phyloP scores from a whole-genome alignment of 495 filamentous ascomycete genomes.

The Penicillium flavigenum region DNA sequence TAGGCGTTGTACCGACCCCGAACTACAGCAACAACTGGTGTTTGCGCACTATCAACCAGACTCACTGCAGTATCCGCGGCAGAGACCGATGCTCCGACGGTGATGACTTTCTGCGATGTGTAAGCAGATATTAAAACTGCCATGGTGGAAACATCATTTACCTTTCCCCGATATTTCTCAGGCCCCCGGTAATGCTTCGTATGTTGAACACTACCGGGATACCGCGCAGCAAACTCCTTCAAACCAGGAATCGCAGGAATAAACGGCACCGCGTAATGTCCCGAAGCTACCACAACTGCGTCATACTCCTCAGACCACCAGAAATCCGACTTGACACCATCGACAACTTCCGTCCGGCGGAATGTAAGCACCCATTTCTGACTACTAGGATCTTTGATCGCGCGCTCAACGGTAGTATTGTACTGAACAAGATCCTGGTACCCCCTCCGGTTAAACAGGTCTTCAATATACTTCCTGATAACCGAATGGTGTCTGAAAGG shows the following conservation, averaged over 20 bases:
- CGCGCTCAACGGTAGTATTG: conserved; percentile 44
- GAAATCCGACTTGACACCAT: conserved; percentile 31
- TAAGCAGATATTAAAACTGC: conserved; percentile 6
- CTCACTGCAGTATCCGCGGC: conserved; percentile 44
- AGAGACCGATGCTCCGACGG: conserved; percentile 45
- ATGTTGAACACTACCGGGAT: conserved; percentile 40
- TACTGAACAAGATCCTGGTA: conserved; percentile 40
- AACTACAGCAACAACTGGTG: conserved; percentile 39
- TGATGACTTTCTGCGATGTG: conserved; percentile 37
- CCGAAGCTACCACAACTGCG: conserved; percentile 76
- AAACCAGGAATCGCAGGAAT: conserved; percentile 59
- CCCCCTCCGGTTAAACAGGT: conserved; percentile 35
- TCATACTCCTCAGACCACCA: conserved; percentile 56
- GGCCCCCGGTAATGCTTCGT: conserved; percentile 44
- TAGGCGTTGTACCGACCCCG: conserved; percentile 49
- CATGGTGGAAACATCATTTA: neutral
- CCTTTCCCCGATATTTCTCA: conserved; percentile 40
- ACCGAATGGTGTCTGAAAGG: conserved; percentile 42
- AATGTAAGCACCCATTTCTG: conserved; percentile 40
- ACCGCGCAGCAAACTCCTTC: conserved; percentile 34
- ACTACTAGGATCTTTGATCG: conserved; percentile 29
- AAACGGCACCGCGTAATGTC: conserved; percentile 73
- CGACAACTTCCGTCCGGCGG: conserved; percentile 25
- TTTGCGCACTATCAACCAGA: conserved; percentile 32
- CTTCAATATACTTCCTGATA: conserved; percentile 41